Base-by-base conservation (phyloP, 1,139 yeast species). In the Schwanniomyces etchellsii region DNA sequence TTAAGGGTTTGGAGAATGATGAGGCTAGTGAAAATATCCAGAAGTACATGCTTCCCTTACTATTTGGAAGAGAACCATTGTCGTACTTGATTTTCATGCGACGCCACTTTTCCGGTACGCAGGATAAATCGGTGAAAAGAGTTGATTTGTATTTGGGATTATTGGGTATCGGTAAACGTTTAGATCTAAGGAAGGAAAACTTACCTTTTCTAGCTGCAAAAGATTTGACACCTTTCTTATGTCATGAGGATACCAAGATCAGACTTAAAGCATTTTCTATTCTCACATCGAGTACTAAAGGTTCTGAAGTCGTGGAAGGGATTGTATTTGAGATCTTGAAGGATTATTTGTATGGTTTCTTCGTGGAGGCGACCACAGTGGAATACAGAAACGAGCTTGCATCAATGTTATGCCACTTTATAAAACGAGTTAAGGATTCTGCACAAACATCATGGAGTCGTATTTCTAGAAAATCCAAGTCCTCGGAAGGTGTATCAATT, bases 381-480 rank as follows among this genome's bases (percentile, higher is more conserved):
- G 91, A 81, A 35, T 62, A 74, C 0, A 63, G 96, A 45, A 78
- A 77, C 41, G 77, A 73, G 30, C 74, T 82, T 31, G 62, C 67
- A 18, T 77, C 89, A 3, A 48, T 72, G 16, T 56, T 85, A 36
- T 69, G 79, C 30, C 76, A 68, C 32, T 77, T 86, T 40, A 48
- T 84, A 4, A 55, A 69, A 24, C 64, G 95, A 42, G 55, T 83
- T 5, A 64, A 81, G 36, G 93, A 81, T 31, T 81, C 91, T 0
- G 56, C 78, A 1, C 76, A 80, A 48, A 70, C 77, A 0, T 7
- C 21, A n/a, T 7, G 9, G 7, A 18, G 21, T 18, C 7, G n/a
- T 7, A 43, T 71, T 18, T 47, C 65, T 25, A 69, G 81, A 44
- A 44, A 3, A 55, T 56, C 26, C 27, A 35, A 14, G 20, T 33